Evolutionary conservation across 1,284 basidiomycete species (phyloP).

Genomic region (Irpex lacteus): DNA sequence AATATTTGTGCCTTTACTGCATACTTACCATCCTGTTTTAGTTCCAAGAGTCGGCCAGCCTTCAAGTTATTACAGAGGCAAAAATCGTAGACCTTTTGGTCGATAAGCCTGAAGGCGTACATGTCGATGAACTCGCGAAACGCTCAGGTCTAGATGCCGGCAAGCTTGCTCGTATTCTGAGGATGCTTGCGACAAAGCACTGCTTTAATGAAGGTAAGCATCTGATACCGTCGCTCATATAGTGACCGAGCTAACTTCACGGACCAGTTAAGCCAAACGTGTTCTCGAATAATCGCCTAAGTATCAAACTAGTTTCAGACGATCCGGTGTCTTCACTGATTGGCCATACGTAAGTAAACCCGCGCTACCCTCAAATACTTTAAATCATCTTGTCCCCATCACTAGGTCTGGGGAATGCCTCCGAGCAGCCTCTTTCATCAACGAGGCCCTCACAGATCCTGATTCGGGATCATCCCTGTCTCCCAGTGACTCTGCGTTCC

Average conservation of each 20-base stretch:
- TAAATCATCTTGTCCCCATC: too few relatives aligned
- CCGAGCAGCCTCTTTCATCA: too few relatives aligned
- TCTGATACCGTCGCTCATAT: background rate
- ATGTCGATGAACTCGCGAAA: background rate
- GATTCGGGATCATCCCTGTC: too few relatives aligned
- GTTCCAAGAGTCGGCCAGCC: too few relatives aligned
- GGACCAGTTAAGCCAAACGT: slow-evolving; percentile 16
- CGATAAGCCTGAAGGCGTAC: background rate
- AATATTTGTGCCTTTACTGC: too few relatives aligned
- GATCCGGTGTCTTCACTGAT: background rate
- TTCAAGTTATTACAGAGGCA: too few relatives aligned
- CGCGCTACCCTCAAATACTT: background rate
- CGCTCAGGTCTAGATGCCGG: background rate
- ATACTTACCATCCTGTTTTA: too few relatives aligned
- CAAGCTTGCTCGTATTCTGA: background rate
- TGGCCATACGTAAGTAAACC: background rate
- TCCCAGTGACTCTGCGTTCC: too few relatives aligned
- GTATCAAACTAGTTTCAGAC: slow-evolving; percentile 10
- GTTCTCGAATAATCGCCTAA: slow-evolving; percentile 26
- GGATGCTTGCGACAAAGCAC: slow-evolving; percentile 3
- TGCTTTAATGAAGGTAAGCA: background rate
- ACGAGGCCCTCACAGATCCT: too few relatives aligned
- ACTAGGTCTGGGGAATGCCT: too few relatives aligned
- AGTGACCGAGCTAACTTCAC: background rate
- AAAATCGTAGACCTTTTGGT: background rate